Percentiles rank a stretch among this genome's conserved stretches.
These are phyloP conservation scores for Tulasnella sp. DNA, from an alignment of 768 basidiomycete species.

Conservation along the genomic window DNA sequence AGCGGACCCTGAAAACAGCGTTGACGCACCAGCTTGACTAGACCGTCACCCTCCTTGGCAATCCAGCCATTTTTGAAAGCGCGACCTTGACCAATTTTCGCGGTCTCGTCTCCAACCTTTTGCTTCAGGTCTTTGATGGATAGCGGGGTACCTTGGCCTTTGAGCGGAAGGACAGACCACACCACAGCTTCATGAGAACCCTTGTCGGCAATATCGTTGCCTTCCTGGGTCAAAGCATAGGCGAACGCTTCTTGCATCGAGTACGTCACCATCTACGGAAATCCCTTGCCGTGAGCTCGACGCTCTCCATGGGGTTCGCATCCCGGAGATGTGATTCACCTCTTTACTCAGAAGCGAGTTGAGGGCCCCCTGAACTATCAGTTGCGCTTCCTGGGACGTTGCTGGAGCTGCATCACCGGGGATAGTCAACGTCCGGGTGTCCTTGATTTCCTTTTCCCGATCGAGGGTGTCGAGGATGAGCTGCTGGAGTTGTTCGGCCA, in stretches of 20 bases:
- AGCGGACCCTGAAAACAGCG: background rate
- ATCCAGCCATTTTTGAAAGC: conserved; percentile 99
- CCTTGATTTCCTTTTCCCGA: conserved; percentile 51
- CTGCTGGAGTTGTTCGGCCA: conserved; percentile 70
- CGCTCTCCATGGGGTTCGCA: conserved; percentile 19
- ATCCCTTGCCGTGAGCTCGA: background rate
- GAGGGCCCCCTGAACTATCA: conserved; percentile 79
- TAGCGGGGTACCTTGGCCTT: conserved; percentile 66
- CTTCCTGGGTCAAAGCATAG: conserved; percentile 78
- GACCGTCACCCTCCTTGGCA: conserved; percentile 78
- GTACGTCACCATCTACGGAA: conserved; percentile 72
- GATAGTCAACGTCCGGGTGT: conserved; percentile 64
- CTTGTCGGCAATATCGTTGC: conserved; percentile 64
- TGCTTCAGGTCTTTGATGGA: conserved; percentile 65
- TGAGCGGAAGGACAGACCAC: conserved; percentile 75
- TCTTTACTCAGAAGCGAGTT: conserved; percentile 66
- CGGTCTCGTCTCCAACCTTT: conserved; percentile 76
- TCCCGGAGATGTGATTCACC: conserved; percentile 26
- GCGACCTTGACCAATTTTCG: conserved; percentile 89
- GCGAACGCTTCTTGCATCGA: conserved; percentile 70
- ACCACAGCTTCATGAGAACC: conserved; percentile 96
- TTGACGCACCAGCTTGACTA: conserved; percentile 74
- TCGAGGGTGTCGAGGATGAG: conserved; percentile 72
- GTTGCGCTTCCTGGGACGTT: conserved; percentile 71
- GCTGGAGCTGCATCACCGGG: conserved; percentile 61